phyloP scores from a whole-genome alignment of 345 rosid species.

The Cardamine occulta region DNA sequence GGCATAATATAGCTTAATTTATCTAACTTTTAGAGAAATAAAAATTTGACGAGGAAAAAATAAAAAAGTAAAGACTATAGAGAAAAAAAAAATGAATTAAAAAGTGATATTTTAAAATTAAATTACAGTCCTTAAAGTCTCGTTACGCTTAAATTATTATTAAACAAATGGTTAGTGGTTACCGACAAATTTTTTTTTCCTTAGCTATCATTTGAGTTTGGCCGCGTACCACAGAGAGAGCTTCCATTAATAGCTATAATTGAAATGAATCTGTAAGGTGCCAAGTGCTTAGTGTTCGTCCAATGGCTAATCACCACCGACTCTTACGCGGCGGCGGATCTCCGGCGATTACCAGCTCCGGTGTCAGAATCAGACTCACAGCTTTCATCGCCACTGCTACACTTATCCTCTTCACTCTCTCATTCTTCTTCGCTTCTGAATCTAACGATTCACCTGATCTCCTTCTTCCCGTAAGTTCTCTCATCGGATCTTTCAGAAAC shows the following conservation, averaged over 20 bases:
- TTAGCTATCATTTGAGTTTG: constrained; percentile 4
- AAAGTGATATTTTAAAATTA: no score
- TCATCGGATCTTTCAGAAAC: constrained; percentile 14
- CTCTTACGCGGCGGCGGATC: constrained; percentile 48
- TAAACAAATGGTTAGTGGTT: constrained; percentile 1
- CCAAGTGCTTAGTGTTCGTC: background rate
- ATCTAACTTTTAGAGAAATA: no score
- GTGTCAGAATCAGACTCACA: constrained; percentile 47
- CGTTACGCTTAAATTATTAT: no score
- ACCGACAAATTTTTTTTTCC: constrained; percentile 21
- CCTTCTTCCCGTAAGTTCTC: constrained; percentile 53
- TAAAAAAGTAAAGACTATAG: no score
- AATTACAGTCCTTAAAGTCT: no score
- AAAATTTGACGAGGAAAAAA: no score
- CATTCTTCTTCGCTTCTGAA: constrained; percentile 58
- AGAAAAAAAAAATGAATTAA: no score
- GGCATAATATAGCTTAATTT: no score
- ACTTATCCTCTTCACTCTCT: constrained; percentile 53
- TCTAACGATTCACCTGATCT: constrained; percentile 52
- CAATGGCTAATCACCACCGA: constrained; percentile 64
- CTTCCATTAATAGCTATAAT: constrained; percentile 25
- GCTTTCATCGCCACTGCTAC: constrained; percentile 52
- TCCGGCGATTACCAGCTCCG: constrained; percentile 34
- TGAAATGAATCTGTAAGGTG: constrained; percentile 2
- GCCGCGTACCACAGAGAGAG: constrained; percentile 21